These are phyloP conservation scores for Lepidium campestre DNA, from an alignment of 441 rosid genomes.

Conservation along the genomic window DNA sequence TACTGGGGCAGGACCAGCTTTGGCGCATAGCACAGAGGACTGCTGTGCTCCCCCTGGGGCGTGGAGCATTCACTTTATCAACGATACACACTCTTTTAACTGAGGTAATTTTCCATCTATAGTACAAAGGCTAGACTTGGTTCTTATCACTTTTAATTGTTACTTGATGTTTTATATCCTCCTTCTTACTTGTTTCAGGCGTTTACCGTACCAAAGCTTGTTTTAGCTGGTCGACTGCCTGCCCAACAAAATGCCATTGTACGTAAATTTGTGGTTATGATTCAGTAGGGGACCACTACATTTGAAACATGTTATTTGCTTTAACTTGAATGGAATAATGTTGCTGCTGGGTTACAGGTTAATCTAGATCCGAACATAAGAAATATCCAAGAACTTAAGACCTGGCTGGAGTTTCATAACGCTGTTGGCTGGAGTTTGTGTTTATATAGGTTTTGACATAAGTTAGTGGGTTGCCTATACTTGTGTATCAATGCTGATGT, in stretches of 20 bases:
- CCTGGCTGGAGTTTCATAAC: conserved; percentile 99
- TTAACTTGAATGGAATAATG: neutral
- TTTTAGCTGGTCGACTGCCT: conserved; percentile 97
- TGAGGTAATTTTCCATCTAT: conserved; percentile 45
- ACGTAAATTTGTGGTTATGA: conserved; percentile 33
- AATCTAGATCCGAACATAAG: conserved; percentile 89
- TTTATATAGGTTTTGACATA: neutral
- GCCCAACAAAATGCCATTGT: conserved; percentile 99
- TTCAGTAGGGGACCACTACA: conserved; percentile 4
- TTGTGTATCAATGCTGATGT: conserved; percentile 1
- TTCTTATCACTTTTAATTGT: conserved; percentile 19
- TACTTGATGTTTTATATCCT: conserved; percentile 23
- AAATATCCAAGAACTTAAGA: conserved; percentile 90
- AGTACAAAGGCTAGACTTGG: neutral
- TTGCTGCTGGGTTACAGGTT: conserved; percentile 66
- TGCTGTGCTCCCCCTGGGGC: conserved; percentile 97
- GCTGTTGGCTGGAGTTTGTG: conserved; percentile 98
- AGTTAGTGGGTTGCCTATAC: neutral
- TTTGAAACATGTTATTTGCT: neutral
- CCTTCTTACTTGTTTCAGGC: conserved; percentile 48
- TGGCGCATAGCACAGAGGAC: conserved; percentile 99
- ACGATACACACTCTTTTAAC: conserved; percentile 93
- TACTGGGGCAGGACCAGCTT: conserved; percentile 70
- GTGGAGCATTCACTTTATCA: conserved; percentile 96
- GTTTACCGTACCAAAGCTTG: conserved; percentile 97